phyloP scores from a whole-genome alignment of 768 basidiomycete species.

The Rubroboletus satanas region DNA sequence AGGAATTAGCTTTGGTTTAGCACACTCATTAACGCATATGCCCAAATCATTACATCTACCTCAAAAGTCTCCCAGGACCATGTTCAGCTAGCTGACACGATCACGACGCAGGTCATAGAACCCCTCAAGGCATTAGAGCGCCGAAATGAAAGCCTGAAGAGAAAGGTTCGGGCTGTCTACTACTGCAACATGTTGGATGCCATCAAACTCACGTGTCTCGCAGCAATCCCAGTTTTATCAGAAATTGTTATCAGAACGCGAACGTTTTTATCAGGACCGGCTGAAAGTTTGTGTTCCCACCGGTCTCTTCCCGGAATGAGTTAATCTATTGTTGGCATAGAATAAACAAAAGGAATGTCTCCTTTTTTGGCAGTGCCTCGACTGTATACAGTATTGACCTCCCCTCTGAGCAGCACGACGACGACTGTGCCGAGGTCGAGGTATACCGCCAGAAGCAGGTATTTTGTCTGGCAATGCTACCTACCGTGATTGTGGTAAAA shows the following conservation, averaged over 20 bases:
- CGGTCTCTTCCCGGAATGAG: neutral
- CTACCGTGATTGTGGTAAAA: conserved; percentile 3
- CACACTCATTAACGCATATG: conserved; percentile 69
- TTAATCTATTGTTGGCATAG: conserved; percentile 13
- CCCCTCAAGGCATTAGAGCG: conserved; percentile 57
- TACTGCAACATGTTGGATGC: neutral
- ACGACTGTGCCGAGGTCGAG: conserved; percentile 72
- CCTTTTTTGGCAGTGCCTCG: neutral
- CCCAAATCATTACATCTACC: conserved; percentile 61
- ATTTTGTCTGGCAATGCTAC: conserved; percentile 1
- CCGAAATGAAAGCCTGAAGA: conserved; percentile 62
- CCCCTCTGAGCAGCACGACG: conserved; percentile 58
- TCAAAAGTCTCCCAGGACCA: conserved; percentile 65
- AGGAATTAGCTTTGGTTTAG: conserved; percentile 36
- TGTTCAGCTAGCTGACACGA: conserved; percentile 56
- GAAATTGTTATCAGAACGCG: conserved; percentile 66
- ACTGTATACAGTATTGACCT: conserved; percentile 7
- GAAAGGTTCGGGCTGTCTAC: conserved; percentile 44
- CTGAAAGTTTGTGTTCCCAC: conserved; percentile 49
- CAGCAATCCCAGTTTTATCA: conserved; percentile 71
- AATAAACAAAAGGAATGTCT: conserved; percentile 32
- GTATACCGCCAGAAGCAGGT: conserved; percentile 76
- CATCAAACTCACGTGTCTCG: conserved; percentile 10
- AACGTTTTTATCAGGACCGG: conserved; percentile 63
- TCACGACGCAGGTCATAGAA: conserved; percentile 59